Conservation (phyloP, 495 filamentous ascomycete genomes). For the Chaetomidium leptoderma region DNA sequence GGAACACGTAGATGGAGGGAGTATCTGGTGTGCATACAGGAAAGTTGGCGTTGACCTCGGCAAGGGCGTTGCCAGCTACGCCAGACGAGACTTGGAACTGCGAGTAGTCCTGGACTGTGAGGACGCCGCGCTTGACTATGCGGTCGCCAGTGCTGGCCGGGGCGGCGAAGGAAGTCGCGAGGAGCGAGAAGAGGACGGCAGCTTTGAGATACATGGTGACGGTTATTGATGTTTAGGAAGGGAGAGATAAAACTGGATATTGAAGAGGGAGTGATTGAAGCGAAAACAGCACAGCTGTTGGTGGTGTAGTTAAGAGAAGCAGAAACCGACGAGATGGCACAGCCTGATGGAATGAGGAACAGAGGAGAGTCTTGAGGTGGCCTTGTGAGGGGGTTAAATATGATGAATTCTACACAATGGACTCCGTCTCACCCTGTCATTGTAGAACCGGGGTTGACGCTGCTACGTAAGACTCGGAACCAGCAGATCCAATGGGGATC, state of each 20-base stretch:
- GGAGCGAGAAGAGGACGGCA: slow-evolving; percentile 30
- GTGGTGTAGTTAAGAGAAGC: slow-evolving; percentile 2
- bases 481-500: slow-evolving; percentile 5
- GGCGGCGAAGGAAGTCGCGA: slow-evolving; percentile 26
- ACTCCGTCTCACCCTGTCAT: no score
- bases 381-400: neutral
- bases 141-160: slow-evolving; percentile 15
- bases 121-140: slow-evolving; percentile 17
- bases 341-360: slow-evolving; percentile 3
- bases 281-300: slow-evolving; percentile 30
- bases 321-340: slow-evolving; percentile 9
- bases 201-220: slow-evolving; percentile 33
- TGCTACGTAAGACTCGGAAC: neutral
- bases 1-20: no score
- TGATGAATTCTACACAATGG: neutral
- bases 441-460: no score
- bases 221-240: neutral
- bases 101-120: slow-evolving; percentile 26
- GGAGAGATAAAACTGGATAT: neutral
- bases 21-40: slow-evolving; percentile 28
- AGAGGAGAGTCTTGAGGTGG: neutral
- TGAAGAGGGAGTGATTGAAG: slow-evolving; percentile 1
- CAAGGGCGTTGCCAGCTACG: slow-evolving; percentile 41
- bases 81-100: slow-evolving; percentile 42
- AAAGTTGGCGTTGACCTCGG: slow-evolving; percentile 42